Evolutionary conservation across 2,329 filamentous ascomycete genomes (phyloP).

Genomic region (Colletotrichum aenigma): DNA sequence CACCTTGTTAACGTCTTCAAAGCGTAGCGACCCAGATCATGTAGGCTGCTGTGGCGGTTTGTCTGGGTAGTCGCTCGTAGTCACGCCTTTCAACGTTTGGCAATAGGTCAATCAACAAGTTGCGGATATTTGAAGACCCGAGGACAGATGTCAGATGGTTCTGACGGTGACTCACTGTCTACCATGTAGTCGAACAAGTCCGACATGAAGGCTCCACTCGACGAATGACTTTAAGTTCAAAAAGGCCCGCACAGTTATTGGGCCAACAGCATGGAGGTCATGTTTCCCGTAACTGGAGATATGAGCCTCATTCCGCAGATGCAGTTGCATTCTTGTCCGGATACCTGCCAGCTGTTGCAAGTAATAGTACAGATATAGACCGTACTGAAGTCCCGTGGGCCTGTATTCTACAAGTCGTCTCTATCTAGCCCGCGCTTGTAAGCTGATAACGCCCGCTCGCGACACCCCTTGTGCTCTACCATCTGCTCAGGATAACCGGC

Average conservation of each 20-base stretch:
- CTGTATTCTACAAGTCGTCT: conserved; percentile 29
- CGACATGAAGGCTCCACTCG: neutral
- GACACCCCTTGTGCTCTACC: conserved; percentile 73
- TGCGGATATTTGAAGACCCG: neutral
- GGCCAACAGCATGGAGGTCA: accelerated
- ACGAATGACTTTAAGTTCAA: neutral
- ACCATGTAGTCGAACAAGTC: neutral
- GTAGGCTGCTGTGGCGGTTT: neutral
- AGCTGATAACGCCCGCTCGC: conserved; percentile 69
- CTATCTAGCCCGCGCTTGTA: conserved; percentile 67
- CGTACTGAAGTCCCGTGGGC: neutral
- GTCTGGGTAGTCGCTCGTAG: neutral
- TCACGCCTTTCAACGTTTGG: neutral
- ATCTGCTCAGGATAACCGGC: conserved; percentile 76
- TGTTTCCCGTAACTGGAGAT: too few species aligned
- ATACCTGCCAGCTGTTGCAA: neutral
- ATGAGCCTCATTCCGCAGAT: neutral
- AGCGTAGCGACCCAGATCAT: neutral
- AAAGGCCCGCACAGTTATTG: too few species aligned
- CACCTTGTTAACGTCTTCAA: neutral
- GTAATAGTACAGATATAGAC: neutral
- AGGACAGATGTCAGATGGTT: neutral
- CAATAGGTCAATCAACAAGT: neutral
- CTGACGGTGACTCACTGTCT: neutral
- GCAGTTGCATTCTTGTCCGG: neutral